Conservation (phyloP, 2,329 filamentous ascomycete genomes). For the Colletotrichum melonis region DNA sequence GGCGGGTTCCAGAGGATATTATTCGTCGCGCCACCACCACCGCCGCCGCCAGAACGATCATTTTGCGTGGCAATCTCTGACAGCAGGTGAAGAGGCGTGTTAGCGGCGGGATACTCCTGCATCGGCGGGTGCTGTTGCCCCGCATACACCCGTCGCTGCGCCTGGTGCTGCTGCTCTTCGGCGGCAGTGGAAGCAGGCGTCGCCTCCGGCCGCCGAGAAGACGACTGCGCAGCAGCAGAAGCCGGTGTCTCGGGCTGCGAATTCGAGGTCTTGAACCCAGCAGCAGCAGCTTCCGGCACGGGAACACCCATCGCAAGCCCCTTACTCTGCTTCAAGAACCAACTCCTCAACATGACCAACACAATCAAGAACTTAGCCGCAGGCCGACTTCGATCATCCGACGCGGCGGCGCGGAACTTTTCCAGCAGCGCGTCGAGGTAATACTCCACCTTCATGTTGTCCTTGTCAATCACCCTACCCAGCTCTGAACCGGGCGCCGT, state of each 20-base stretch:
- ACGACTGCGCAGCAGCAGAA: background rate
- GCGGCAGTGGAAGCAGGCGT: background rate
- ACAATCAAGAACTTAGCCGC: slow-evolving; percentile 79
- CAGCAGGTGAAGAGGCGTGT: slow-evolving; percentile 66
- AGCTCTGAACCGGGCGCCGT: slow-evolving; percentile 73
- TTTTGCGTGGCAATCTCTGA: slow-evolving; percentile 65
- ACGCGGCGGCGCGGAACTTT: slow-evolving; percentile 73
- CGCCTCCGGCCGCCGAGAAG: background rate
- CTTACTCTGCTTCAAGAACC: slow-evolving; percentile 69
- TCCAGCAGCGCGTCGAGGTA: slow-evolving; percentile 78
- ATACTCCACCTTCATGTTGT: slow-evolving; percentile 72
- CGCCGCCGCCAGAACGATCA: slow-evolving; percentile 39
- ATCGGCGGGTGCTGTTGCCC: slow-evolving; percentile 32
- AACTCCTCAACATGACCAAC: slow-evolving; percentile 75
- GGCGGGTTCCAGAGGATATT: slow-evolving; percentile 38
- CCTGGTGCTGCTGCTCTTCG: slow-evolving; percentile 39
- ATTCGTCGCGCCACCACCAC: background rate
- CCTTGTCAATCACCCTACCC: slow-evolving; percentile 75
- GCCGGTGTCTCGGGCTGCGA: background rate
- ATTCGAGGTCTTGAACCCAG: slow-evolving; percentile 5
- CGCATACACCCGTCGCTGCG: slow-evolving; percentile 34
- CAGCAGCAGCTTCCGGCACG: slow-evolving; percentile 18
- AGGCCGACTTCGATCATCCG: slow-evolving; percentile 72
- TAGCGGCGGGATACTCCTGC: slow-evolving; percentile 50
- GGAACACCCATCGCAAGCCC: slow-evolving; percentile 16